A percentile compares a stretch with the other conserved stretches of the same genome.
Conservation (phyloP, 352 stramenopile species). For the Phytophthora sp. region DNA sequence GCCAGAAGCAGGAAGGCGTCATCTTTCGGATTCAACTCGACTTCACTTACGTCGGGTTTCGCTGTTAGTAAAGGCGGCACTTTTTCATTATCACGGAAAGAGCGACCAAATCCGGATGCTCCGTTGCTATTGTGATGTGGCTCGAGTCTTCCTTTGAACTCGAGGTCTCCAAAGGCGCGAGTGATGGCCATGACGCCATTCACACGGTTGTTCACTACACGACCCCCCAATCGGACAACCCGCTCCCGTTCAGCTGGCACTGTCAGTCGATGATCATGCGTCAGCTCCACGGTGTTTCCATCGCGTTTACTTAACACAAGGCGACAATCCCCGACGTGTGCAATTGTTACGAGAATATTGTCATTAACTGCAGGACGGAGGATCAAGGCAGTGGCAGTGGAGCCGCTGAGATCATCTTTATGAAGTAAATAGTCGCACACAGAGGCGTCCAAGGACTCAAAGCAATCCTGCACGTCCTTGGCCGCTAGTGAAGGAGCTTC, state of each 20-base stretch:
- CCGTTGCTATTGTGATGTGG: constrained; percentile 20
- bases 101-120: constrained; percentile 16
- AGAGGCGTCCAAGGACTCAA: constrained; percentile 68
- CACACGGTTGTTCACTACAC: constrained; percentile 83
- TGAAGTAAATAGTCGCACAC: constrained; percentile 76
- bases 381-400: constrained; percentile 71
- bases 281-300: constrained; percentile 54
- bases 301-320: constrained; percentile 57
- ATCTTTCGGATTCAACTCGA: constrained; percentile 42
- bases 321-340: constrained; percentile 81
- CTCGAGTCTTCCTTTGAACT: constrained; percentile 72
- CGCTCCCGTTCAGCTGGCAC: constrained; percentile 52
- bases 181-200: constrained; percentile 89
- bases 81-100: constrained; percentile 54
- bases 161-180: constrained; percentile 81
- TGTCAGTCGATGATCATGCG: constrained; percentile 73
- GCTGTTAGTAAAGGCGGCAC: constrained; percentile 60
- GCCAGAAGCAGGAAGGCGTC: constrained; percentile 80
- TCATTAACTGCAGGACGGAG: constrained; percentile 30
- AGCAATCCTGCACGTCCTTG: constrained; percentile 51
- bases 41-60: constrained; percentile 51
- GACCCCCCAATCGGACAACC: constrained; percentile 59
- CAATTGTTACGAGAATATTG: constrained; percentile 46
- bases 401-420: constrained; percentile 79
- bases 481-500: constrained; percentile 32